Conservation (phyloP, 2,329 filamentous ascomycete species). For the Colletotrichum camelliae region DNA sequence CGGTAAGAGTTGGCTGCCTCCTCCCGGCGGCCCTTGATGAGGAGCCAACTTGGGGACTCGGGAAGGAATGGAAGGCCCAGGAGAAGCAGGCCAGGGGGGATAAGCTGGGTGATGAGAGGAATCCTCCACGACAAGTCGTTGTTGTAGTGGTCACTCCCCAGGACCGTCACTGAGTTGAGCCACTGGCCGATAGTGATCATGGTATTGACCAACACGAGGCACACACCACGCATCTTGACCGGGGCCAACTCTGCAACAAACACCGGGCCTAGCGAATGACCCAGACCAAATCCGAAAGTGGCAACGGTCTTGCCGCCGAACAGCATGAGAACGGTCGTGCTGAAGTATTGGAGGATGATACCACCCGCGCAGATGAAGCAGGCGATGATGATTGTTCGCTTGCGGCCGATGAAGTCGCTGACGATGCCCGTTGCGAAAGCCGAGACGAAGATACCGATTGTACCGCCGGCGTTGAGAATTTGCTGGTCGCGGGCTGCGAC, state of each 20-base stretch:
- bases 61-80: constrained; percentile 25
- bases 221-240: constrained; percentile 33
- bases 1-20: constrained; percentile 24
- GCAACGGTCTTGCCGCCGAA: constrained; percentile 34
- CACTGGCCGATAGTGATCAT: constrained; percentile 36
- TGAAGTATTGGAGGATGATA: constrained; percentile 30
- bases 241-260: constrained; percentile 37
- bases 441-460: constrained; percentile 32
- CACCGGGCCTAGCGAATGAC: constrained; percentile 34
- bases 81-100: constrained; percentile 28
- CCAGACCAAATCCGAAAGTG: constrained; percentile 34
- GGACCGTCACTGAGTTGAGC: constrained; percentile 17
- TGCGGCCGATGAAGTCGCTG: constrained; percentile 30
- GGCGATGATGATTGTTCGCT: constrained; percentile 27
- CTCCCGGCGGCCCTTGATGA: constrained; percentile 22
- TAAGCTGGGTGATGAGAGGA: constrained; percentile 34
- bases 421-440: constrained; percentile 32
- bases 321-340: constrained; percentile 23
- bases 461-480: constrained; percentile 33
- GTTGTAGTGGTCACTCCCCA: constrained; percentile 4
- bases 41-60: constrained; percentile 26
- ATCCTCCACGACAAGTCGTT: constrained; percentile 32
- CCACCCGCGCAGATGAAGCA: constrained; percentile 24
- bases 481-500: constrained; percentile 32
- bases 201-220: constrained; percentile 33